Percentiles rank a stretch among this genome's conserved stretches.
These are phyloP conservation scores for Penicillium sp. DNA, from an alignment of 2,329 filamentous ascomycete genomes.

Conservation along the genomic window DNA sequence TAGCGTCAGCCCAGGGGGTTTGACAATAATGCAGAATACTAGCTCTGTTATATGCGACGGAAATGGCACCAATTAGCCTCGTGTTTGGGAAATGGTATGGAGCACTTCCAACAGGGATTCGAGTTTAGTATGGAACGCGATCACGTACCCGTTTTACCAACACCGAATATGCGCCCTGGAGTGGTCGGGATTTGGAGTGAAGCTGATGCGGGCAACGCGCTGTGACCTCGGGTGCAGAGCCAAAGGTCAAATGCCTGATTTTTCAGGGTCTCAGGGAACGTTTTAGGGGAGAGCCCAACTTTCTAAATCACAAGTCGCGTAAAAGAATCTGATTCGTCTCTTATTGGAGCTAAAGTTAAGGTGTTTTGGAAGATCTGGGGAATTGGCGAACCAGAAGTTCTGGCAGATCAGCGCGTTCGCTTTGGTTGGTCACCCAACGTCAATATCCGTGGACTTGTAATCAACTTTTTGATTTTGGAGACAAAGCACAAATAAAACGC, in stretches of 20 bases:
- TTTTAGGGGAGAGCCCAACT: constrained; percentile 19
- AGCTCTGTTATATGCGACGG: constrained; percentile 25
- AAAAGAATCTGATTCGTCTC: constrained; percentile 25
- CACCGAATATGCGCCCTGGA: constrained; percentile 20
- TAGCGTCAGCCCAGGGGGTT: constrained; percentile 30
- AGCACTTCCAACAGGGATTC: constrained; percentile 13
- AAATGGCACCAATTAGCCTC: constrained; percentile 25
- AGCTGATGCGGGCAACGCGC: constrained; percentile 28
- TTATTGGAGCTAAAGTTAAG: constrained; percentile 15
- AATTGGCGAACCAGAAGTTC: constrained; percentile 42
- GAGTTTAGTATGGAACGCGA: constrained; percentile 7
- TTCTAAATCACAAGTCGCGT: constrained; percentile 13
- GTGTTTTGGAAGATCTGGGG: constrained; percentile 19
- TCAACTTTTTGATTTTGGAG: neutral
- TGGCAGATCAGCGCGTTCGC: constrained; percentile 1
- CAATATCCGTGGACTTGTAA: neutral
- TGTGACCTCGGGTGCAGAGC: constrained; percentile 4
- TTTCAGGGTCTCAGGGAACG: too few species aligned
- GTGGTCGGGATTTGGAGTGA: constrained; percentile 13
- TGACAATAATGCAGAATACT: constrained; percentile 30
- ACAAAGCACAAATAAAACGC: neutral
- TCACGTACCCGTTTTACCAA: constrained; percentile 26
- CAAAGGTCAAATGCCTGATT: too few species aligned
- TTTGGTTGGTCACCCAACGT: constrained; percentile 14
- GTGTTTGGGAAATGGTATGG: constrained; percentile 11